Percentiles rank a stretch among this genome's conserved stretches.
Conservation (phyloP, 495 filamentous ascomycete genomes). For the Trypethelium eluteriae region DNA sequence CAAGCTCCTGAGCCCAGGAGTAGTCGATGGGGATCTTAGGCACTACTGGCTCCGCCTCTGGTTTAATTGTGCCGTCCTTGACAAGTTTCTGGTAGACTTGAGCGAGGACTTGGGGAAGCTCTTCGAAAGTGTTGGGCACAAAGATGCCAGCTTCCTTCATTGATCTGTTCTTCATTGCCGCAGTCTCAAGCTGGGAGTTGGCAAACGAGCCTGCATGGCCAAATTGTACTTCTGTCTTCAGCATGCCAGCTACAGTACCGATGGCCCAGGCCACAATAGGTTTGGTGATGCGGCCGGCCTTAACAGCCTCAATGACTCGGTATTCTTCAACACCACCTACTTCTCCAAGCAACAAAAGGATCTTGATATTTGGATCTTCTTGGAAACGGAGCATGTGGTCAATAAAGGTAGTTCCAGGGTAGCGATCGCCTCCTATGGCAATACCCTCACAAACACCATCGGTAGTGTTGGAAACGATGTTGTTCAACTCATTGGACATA, state of each 20-base stretch:
- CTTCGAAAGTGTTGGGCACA: constrained; percentile 95
- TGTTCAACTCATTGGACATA: constrained; percentile 99
- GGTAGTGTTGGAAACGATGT: constrained; percentile 91
- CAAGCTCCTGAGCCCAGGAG: constrained; percentile 98
- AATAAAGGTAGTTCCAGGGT: constrained; percentile 98
- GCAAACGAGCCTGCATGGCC: constrained; percentile 97
- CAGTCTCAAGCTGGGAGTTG: constrained; percentile 98
- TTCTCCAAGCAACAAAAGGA: constrained; percentile 90
- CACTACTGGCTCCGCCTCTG: constrained; percentile 77
- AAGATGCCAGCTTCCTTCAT: constrained; percentile 92
- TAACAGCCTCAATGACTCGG: constrained; percentile 96
- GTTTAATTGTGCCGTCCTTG: constrained; percentile 72
- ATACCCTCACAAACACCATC: constrained; percentile 99
- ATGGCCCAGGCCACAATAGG: constrained; percentile 99
- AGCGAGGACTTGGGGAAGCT: constrained; percentile 69
- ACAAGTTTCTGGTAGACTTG: constrained; percentile 79
- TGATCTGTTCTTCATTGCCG: constrained; percentile 86
- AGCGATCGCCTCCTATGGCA: constrained; percentile 97
- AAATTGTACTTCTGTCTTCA: constrained; percentile 99
- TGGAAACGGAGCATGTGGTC: constrained; percentile 95
- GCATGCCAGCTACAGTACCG: constrained; percentile 97
- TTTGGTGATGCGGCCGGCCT: constrained; percentile 89
- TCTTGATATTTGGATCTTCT: constrained; percentile 93
- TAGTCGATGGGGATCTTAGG: constrained; percentile 99
- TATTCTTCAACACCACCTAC: constrained; percentile 99